These are phyloP conservation scores for Cercospora nicotianae DNA, from an alignment of 2,329 filamentous ascomycete genomes.

Conservation along the genomic window DNA sequence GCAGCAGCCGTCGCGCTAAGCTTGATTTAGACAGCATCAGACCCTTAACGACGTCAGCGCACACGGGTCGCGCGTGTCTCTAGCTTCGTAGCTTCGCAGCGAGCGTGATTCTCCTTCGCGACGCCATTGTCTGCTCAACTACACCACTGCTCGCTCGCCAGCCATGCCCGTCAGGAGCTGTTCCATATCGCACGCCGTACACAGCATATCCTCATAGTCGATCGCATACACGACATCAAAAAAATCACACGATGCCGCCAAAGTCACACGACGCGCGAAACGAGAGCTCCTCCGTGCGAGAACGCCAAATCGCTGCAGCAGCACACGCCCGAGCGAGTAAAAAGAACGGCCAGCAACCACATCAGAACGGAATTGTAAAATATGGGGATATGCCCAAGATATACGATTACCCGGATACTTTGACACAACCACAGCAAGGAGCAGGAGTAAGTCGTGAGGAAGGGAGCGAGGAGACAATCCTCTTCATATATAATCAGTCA, in stretches of 20 bases:
- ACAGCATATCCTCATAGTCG: constrained; percentile 3
- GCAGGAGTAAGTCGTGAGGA: constrained; percentile 18
- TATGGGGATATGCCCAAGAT: constrained; percentile 33
- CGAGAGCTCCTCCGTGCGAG: constrained; percentile 41
- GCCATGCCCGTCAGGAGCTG: constrained; percentile 5
- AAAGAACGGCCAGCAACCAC: constrained; percentile 28
- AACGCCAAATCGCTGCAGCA: constrained; percentile 44
- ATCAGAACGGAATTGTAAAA: constrained; percentile 30
- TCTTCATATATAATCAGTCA: too few species aligned
- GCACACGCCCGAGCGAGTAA: constrained; percentile 43
- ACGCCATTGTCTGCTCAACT: constrained; percentile 3
- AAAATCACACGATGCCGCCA: constrained; percentile 29
- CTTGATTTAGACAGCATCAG: neutral
- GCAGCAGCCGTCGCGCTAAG: neutral
- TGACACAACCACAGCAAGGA: constrained; percentile 12
- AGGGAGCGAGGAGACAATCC: neutral
- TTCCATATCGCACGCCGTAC: constrained; percentile 4
- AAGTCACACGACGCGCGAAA: constrained; percentile 42
- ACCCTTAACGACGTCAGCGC: constrained; percentile 5
- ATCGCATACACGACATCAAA: neutral
- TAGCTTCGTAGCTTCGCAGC: neutral
- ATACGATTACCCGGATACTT: constrained; percentile 28
- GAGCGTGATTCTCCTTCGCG: neutral
- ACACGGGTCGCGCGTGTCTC: constrained; percentile 2
- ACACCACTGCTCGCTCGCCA: neutral